Percentiles rank a stretch among this genome's conserved stretches.
Conservation (phyloP, 73 alveolate genomes). For the Stentor roeselii region DNA sequence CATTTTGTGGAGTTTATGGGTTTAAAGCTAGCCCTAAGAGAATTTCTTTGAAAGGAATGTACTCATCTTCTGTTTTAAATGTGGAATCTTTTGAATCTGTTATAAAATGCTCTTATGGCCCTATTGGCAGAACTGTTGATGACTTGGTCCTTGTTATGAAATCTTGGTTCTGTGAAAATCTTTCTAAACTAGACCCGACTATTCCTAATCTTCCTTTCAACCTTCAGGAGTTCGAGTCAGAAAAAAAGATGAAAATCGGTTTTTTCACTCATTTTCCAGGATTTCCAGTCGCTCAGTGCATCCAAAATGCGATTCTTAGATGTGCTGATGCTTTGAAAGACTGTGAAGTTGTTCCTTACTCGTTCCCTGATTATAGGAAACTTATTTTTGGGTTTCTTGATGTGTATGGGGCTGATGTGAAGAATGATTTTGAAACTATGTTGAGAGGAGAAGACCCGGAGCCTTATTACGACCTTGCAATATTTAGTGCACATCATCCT, state of each 20-base stretch:
- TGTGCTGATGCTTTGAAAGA: slow-evolving; percentile 25
- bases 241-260: slow-evolving; percentile 60
- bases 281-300: slow-evolving; percentile 26
- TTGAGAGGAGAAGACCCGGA: slow-evolving; percentile 9
- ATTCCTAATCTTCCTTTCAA: slow-evolving; percentile 36
- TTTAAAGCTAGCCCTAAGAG: slow-evolving; percentile 63
- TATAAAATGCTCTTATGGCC: slow-evolving; percentile 28
- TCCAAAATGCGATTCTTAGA: slow-evolving; percentile 47
- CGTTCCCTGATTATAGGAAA: neutral
- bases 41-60: neutral
- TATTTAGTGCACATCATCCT: neutral
- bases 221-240: slow-evolving; percentile 4
- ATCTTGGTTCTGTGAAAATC: neutral
- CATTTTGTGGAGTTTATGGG: slow-evolving; percentile 65
- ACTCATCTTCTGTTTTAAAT: neutral
- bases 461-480: neutral
- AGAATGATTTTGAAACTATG: neutral
- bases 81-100: neutral
- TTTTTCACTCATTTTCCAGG: slow-evolving; percentile 40
- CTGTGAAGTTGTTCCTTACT: slow-evolving; percentile 43
- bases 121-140: slow-evolving; percentile 35
- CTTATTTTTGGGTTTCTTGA: neutral
- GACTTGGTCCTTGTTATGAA: slow-evolving; percentile 31
- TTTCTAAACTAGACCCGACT: neutral
- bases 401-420: neutral